These are phyloP conservation scores for Laguncularia racemosa DNA, from an alignment of 345 rosid genomes.

Conservation along the genomic window DNA sequence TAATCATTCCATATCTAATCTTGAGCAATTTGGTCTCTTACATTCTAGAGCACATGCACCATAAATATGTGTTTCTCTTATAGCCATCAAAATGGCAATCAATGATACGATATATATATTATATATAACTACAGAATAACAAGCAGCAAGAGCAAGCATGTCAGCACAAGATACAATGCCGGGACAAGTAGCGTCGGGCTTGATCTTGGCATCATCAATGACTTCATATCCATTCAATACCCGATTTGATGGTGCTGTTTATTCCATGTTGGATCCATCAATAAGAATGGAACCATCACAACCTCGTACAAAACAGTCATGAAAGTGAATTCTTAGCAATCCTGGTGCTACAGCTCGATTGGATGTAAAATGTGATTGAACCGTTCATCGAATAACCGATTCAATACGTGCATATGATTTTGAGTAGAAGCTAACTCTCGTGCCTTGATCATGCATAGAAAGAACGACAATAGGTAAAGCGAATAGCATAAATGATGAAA, in stretches of 20 bases:
- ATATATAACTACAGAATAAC: conserved; percentile 31
- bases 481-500: too few species aligned
- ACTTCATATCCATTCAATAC: conserved; percentile 34
- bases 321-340: conserved; percentile 44
- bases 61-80: too few species aligned
- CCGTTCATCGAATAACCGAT: conserved; percentile 28
- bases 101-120: too few species aligned
- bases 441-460: conserved; percentile 15
- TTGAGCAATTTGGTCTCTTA: too few species aligned
- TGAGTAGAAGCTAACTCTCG: conserved; percentile 38
- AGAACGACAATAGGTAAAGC: too few species aligned
- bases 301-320: conserved; percentile 50
- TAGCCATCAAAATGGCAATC: too few species aligned
- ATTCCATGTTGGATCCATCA: conserved; percentile 31
- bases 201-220: conserved; percentile 46
- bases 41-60: too few species aligned
- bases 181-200: conserved; percentile 39
- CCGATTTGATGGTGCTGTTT: conserved; percentile 25
- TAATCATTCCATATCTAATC: too few species aligned
- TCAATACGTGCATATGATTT: conserved; percentile 32
- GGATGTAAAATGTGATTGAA: conserved; percentile 19
- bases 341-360: conserved; percentile 36
- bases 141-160: conserved; percentile 43
- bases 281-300: conserved; percentile 50
- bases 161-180: conserved; percentile 57